Conservation (phyloP, 345 rosid genomes). For the Citrus hindsii region DNA sequence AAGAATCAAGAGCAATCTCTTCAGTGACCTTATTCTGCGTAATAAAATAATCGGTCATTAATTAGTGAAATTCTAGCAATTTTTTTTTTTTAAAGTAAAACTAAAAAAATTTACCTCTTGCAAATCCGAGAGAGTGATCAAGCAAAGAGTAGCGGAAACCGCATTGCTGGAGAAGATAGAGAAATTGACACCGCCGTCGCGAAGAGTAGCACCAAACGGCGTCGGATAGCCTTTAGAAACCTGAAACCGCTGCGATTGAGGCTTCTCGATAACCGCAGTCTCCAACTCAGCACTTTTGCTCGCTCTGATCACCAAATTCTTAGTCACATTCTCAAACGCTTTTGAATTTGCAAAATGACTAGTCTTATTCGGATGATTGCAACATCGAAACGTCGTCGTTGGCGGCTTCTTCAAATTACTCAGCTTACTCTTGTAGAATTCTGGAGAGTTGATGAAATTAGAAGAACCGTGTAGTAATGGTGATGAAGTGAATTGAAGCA, state of each 20-base stretch:
- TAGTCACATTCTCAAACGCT: background rate
- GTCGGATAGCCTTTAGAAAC: conserved; percentile 58
- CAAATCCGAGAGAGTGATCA: conserved; percentile 60
- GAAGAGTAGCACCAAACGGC: conserved; percentile 75
- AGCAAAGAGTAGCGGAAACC: conserved; percentile 69
- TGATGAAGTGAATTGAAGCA: background rate
- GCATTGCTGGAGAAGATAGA: conserved; percentile 72
- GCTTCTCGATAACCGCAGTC: conserved; percentile 49
- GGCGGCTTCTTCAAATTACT: background rate
- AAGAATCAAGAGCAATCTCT: conserved; percentile 66
- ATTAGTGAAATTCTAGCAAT: background rate
- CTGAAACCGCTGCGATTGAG: conserved; percentile 27
- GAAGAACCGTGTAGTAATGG: background rate
- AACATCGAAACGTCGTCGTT: background rate
- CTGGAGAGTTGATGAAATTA: background rate
- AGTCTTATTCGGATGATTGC: background rate
- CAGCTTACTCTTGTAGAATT: background rate
- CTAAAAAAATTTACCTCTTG: conserved; percentile 37
- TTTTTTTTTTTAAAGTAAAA: too few species aligned
- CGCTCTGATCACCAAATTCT: conserved; percentile 19
- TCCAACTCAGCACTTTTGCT: conserved; percentile 33
- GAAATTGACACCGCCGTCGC: conserved; percentile 81
- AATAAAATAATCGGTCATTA: too few species aligned
- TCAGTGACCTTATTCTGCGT: conserved; percentile 70
- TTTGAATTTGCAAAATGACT: background rate